Evolutionary conservation across 148 eudicot species (phyloP), one percentile per base, ranked within the genome.

Genomic region (Fagopyrum tataricum): DNA sequence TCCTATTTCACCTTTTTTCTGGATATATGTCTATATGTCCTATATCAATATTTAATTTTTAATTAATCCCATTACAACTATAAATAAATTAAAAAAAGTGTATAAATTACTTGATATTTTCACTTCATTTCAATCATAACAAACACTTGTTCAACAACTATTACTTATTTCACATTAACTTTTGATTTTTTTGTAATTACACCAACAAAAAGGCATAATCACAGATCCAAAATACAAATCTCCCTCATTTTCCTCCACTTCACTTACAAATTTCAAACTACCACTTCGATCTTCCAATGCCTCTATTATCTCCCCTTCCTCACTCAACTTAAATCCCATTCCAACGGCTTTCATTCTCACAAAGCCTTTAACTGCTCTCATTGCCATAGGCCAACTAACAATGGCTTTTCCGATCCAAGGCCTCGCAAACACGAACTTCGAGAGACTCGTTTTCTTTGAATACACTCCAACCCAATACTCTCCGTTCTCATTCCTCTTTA

Each of bases 391-490:
- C 17, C 85, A 80, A 8, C 80, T 80, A 56, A 78, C 78, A 68
- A 91, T 21, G 41, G 47, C 23, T 13, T 82, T 66, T 43, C 93
- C 89, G 6, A 91, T 12, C 89, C 90, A 82, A 44, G 85, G 70
- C 68, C 52, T 59, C 0, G 89, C 85, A 14, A 87, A 74, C 0
- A 80, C 9, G 89, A 86, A 83, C 43, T 80, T 72, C 78, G 85
- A 51, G 9, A 83, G 11, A 4, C 53, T 70, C 6, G 82, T 83
- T 72, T 76, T 77, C 73, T 73, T 85, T 2, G 88, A 83, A 73
- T 86, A 80, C 46, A 94, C 71, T 55, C 87, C 97, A 2, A 94
- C 90, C 98, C 98, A 94, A 78, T 84, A 88, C 43, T 92, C 93
- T 0, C 90, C 96, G 6, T 79, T 80, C 0, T 74, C 48, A 46